Percentiles rank a stretch among this genome's conserved stretches.
Evolutionary conservation across 495 filamentous ascomycete genomes (phyloP).

Genomic region (Neurospora tetraspora): DNA sequence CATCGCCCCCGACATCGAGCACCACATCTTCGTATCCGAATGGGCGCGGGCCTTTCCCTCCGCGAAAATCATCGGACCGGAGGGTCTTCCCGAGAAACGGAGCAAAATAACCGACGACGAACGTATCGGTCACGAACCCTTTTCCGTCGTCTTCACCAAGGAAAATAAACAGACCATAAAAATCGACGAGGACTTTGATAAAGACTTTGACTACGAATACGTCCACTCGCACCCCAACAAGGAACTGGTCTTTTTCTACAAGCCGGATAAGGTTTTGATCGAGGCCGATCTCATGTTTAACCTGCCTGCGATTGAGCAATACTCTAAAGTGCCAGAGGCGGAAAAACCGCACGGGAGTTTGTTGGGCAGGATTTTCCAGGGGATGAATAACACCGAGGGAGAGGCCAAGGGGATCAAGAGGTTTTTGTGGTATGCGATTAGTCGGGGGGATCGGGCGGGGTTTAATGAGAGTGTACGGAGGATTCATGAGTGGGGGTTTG

Average conservation of each 20-base stretch:
- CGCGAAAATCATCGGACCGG: conserved; percentile 72
- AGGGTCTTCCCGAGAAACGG: conserved; percentile 81
- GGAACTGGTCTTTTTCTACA: conserved; percentile 80
- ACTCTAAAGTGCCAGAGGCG: conserved; percentile 47
- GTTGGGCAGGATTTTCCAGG: conserved; percentile 51
- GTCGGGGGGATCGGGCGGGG: conserved; percentile 49
- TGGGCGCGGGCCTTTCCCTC: conserved; percentile 73
- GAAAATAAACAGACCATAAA: conserved; percentile 29
- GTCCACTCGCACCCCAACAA: conserved; percentile 71
- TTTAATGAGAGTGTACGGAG: conserved; percentile 58
- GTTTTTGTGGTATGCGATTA: conserved; percentile 70
- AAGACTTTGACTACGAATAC: conserved; percentile 79
- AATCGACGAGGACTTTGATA: conserved; percentile 69
- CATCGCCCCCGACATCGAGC: conserved; percentile 76
- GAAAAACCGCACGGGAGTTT: conserved; percentile 45
- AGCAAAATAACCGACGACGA: conserved; percentile 40
- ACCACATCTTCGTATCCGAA: conserved; percentile 79
- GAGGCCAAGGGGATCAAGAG: conserved; percentile 66
- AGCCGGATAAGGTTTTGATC: conserved; percentile 72
- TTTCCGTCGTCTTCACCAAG: conserved; percentile 54
- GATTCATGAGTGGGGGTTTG: conserved; percentile 77
- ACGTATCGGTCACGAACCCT: conserved; percentile 58
- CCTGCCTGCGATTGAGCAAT: conserved; percentile 80
- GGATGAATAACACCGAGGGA: conserved; percentile 50
- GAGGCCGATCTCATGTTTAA: conserved; percentile 91